Conservation (phyloP, 2,329 filamentous ascomycete genomes). For the Colletotrichum spaethianum region DNA sequence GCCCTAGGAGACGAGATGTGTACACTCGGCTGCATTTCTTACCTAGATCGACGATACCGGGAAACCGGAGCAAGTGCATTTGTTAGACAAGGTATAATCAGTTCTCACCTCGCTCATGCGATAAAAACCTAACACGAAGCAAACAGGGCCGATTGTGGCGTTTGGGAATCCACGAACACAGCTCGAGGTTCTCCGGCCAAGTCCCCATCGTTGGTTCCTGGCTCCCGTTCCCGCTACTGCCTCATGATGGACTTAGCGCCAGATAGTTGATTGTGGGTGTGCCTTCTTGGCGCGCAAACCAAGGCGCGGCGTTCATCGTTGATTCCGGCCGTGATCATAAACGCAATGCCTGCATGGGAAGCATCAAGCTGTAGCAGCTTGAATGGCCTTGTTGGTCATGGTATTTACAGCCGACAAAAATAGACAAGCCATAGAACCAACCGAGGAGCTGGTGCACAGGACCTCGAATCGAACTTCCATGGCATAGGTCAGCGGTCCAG, state of each 20-base stretch:
- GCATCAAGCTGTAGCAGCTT: not conserved
- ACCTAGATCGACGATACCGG: not conserved
- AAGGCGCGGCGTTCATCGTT: conserved; percentile 16
- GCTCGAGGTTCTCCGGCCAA: not conserved
- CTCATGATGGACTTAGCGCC: not conserved
- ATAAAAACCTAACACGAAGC: conserved; percentile 14
- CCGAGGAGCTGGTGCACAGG: not conserved
- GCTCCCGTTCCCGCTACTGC: not conserved
- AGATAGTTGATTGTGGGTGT: not conserved
- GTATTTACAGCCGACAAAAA: not conserved
- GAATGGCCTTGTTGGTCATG: not conserved
- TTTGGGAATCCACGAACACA: not conserved
- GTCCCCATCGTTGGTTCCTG: conserved; percentile 3
- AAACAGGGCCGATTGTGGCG: conserved; percentile 22
- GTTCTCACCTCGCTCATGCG: not conserved
- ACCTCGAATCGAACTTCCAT: not conserved
- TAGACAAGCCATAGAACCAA: not conserved
- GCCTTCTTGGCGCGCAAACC: not conserved
- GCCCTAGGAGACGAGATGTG: not conserved
- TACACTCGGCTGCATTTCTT: too few species aligned
- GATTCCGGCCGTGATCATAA: conserved; percentile 21
- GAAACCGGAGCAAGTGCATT: conserved; percentile 17
- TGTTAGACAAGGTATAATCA: conserved; percentile 3
- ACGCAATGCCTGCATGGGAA: not conserved
- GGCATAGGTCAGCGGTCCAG: not conserved